Evolutionary conservation across 2,329 filamentous ascomycete species (phyloP), one percentile per base, ranked within the genome.

Genomic region (Ceratocystis huliohia): DNA sequence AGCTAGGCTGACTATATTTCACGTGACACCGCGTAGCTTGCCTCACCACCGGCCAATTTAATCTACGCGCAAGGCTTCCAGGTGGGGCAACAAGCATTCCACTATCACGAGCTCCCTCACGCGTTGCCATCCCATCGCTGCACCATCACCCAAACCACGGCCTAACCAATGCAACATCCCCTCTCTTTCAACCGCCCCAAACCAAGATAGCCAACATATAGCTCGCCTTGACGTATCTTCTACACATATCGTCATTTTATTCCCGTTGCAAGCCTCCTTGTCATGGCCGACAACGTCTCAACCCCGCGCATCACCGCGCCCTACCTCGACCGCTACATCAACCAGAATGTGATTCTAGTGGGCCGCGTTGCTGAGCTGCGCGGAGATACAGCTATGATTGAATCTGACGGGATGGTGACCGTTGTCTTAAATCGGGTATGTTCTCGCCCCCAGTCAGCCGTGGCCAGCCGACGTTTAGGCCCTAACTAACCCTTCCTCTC

Each of bases 311-410:
- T 96, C 74, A 90, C 89, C 61, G 88, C 88, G 65, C 78, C 82
- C 50, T 88, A 93, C 76, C 87, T 97, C 67, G 84, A 91, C 74
- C 81, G 81, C 73, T 96, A 92, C 78, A 81, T 86, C 70, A 80
- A 81, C 70, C 82, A 84, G 70, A 89, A 88, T 69, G 89, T 97
- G 69, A 91, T 91, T 71, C 80, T 97, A 66, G 81, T 96, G 4
- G 94, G 94, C 72, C 91, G 88, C 72, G 91, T 97, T 61, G 83
- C 84, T 3, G 87, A 94, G 72, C 80, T 97, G 28, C 86, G 87
- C 64, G 92, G 92, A 70, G 89, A 94, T 64, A 82, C 84, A 63
- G 93, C 91, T 0, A 84, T 85, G 5, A 82, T 97, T 37, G 91
- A 96, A 67, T 87, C 90, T 5, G 87, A 85, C 30, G 93, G 93